phyloP scores from a whole-genome alignment of 345 rosid genomes.

The Eucalyptus cloeziana region DNA sequence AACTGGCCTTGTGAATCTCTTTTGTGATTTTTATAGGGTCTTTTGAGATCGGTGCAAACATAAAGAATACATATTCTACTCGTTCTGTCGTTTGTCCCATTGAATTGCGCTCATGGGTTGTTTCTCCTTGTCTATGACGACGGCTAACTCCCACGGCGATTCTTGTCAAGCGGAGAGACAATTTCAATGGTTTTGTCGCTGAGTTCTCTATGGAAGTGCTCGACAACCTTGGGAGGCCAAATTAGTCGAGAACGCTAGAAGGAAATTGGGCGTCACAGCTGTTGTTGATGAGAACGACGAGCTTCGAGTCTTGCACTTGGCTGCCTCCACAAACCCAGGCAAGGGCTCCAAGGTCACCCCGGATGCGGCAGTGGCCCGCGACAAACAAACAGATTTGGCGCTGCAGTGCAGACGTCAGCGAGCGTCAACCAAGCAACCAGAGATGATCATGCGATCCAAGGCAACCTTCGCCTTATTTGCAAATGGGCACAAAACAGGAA shows the following conservation, averaged over 20 bases:
- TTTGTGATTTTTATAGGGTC: neutral
- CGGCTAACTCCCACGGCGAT: neutral
- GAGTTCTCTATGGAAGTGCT: constrained; percentile 51
- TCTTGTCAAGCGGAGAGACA: neutral
- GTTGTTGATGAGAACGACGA: neutral
- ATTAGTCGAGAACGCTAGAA: constrained; percentile 32
- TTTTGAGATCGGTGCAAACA: neutral
- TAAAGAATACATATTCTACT: neutral
- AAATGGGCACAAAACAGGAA: neutral
- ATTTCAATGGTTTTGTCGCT: constrained; percentile 5
- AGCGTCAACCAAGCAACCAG: neutral
- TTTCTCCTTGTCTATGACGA: neutral
- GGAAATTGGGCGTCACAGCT: constrained; percentile 7
- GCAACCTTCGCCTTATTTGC: neutral
- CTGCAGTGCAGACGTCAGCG: neutral
- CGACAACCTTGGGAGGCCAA: constrained; percentile 18
- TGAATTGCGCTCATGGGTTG: neutral
- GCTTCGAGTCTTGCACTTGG: neutral
- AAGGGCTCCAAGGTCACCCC: neutral
- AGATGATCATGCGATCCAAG: neutral
- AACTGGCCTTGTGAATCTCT: neutral
- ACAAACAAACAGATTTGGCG: neutral
- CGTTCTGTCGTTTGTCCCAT: neutral
- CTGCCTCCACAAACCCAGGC: neutral
- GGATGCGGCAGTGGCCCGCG: neutral